A percentile compares a stretch with the other conserved stretches of the same genome.
phyloP scores from a whole-genome alignment of 2,329 filamentous ascomycete genomes.

The Delphinella strobiligena region DNA sequence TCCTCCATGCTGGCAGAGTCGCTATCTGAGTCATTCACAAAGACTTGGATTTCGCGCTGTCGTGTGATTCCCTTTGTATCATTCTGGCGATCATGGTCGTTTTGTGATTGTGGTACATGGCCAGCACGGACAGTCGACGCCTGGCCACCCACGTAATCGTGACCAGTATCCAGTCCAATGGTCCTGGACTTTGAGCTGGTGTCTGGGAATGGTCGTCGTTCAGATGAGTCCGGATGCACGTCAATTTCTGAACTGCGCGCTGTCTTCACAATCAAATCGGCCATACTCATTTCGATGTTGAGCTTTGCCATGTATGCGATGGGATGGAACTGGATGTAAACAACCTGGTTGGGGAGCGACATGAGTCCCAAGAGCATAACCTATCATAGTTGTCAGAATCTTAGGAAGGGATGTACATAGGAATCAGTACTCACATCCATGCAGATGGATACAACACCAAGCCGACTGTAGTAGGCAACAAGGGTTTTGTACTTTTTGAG shows the following conservation, averaged over 20 bases:
- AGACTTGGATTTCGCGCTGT: slow-evolving; percentile 6
- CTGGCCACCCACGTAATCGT: slow-evolving; percentile 2
- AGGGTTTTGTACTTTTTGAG: slow-evolving; percentile 40
- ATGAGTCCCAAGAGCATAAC: slow-evolving; percentile 8
- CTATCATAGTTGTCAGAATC: background rate
- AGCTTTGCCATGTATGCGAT: slow-evolving; percentile 36
- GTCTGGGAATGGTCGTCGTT: background rate
- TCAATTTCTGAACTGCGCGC: slow-evolving; percentile 12
- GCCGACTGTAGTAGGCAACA: slow-evolving; percentile 37
- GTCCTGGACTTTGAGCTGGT: background rate
- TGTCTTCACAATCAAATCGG: slow-evolving; percentile 35
- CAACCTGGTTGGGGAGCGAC: slow-evolving; percentile 7
- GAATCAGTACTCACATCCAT: slow-evolving; percentile 28
- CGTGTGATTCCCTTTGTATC: slow-evolving; percentile 5
- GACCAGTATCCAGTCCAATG: background rate
- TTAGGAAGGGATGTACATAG: background rate
- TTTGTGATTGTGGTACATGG: background rate
- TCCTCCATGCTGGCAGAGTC: background rate
- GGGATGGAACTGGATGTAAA: slow-evolving; percentile 39
- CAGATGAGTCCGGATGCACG: background rate
- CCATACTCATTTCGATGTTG: slow-evolving; percentile 42
- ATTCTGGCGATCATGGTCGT: background rate
- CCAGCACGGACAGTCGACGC: slow-evolving; percentile 3
- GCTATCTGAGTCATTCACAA: slow-evolving; percentile 6
- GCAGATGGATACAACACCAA: slow-evolving; percentile 37